Evolutionary conservation across 75 land plant genomes (phyloP).

Genomic region (Ceratopteris richardii): DNA sequence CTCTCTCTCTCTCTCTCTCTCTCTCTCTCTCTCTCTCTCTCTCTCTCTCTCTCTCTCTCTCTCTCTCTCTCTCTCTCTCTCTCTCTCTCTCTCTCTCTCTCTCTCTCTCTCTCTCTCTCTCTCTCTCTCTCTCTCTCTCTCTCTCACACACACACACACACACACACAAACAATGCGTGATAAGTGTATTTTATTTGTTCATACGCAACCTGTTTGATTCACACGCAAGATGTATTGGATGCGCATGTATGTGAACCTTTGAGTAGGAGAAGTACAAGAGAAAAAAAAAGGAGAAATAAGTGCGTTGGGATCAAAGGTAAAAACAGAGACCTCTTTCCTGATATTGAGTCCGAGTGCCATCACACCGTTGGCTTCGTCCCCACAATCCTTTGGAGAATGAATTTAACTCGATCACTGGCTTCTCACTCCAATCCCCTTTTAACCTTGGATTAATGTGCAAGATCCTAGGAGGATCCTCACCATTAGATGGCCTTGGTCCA

Average conservation of each 20-base stretch:
- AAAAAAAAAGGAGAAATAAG: not conserved
- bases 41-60: no score
- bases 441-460: conserved; percentile 88
- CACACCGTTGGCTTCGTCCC: conserved; percentile 30
- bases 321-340: conserved; percentile 13
- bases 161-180: no score
- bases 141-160: no score
- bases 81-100: no score
- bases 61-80: no score
- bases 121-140: no score
- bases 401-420: conserved; percentile 85
- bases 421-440: conserved; percentile 89
- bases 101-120: no score
- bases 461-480: conserved; percentile 81
- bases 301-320: not conserved
- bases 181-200: no score
- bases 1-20: no score
- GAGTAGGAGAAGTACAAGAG: not conserved
- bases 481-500: conserved; percentile 70
- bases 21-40: no score
- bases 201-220: no score
- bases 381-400: conserved; percentile 30
- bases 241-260: not conserved
- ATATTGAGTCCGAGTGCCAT: conserved; percentile 24
- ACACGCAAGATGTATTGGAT: no score